A percentile compares a stretch with the other conserved stretches of the same genome.
Evolutionary conservation across 2,329 filamentous ascomycete species (phyloP).

Genomic region (Nemania sp.): DNA sequence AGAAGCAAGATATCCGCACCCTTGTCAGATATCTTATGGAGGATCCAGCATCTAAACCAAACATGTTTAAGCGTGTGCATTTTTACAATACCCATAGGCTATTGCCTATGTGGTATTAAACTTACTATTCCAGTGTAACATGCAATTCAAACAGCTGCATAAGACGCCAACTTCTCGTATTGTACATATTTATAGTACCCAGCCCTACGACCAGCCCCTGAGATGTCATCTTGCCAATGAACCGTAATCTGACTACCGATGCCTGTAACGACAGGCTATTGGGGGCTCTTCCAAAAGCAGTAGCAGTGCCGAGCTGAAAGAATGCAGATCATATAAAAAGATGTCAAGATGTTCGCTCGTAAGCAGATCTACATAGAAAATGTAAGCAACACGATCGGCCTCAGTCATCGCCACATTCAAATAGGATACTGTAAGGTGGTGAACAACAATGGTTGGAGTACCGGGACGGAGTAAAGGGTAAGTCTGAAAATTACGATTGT

Average conservation of each 20-base stretch:
- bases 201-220: background rate
- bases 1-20: background rate
- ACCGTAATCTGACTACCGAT: background rate
- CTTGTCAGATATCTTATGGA: background rate
- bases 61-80: background rate
- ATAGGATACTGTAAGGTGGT: background rate
- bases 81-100: background rate
- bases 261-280: background rate
- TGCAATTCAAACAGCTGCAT: background rate
- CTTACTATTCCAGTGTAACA: background rate
- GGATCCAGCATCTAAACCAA: background rate
- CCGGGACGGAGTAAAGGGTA: slow-evolving; percentile 17
- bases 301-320: background rate
- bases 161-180: background rate
- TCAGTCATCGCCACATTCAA: background rate
- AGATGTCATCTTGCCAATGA: background rate
- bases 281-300: background rate
- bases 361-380: background rate
- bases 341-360: background rate
- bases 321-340: background rate
- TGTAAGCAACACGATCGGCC: background rate
- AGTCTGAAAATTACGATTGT: background rate
- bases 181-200: slow-evolving; percentile 1
- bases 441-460: slow-evolving; percentile 14
- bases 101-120: background rate